Evolutionary conservation across 768 basidiomycete genomes (phyloP).

Genomic region (Hortiboletus campestris): DNA sequence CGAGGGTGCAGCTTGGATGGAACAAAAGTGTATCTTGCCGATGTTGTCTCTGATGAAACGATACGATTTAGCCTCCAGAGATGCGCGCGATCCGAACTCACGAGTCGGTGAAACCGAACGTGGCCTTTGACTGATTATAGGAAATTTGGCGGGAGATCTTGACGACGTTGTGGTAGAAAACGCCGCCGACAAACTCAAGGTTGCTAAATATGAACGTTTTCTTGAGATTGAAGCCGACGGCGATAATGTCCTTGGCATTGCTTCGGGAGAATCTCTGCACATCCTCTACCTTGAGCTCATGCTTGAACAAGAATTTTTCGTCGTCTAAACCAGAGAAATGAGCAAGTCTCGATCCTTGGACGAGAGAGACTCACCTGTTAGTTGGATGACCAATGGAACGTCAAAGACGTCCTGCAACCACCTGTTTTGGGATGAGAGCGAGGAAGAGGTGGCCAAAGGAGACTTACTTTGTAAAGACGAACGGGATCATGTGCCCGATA

Average conservation of each 20-base stretch:
- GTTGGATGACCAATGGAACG: slow-evolving; percentile 90
- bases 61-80: background rate
- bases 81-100: slow-evolving; percentile 40
- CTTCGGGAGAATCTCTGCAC: slow-evolving; percentile 75
- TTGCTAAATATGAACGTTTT: slow-evolving; percentile 98
- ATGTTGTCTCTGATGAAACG: slow-evolving; percentile 81
- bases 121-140: slow-evolving; percentile 88
- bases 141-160: slow-evolving; percentile 92
- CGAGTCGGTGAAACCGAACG: slow-evolving; percentile 97
- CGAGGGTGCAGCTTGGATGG: slow-evolving; percentile 93
- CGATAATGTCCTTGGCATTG: slow-evolving; percentile 96
- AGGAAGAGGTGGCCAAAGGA: background rate
- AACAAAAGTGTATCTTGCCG: slow-evolving; percentile 94
- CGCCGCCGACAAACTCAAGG: slow-evolving; percentile 84
- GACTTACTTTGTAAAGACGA: slow-evolving; percentile 91
- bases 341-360: background rate
- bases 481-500: slow-evolving; percentile 96
- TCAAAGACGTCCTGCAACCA: slow-evolving; percentile 98
- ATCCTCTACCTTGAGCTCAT: slow-evolving; percentile 87
- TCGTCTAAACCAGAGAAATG: slow-evolving; percentile 60
- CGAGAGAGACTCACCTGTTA: slow-evolving; percentile 64
- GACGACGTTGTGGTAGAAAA: slow-evolving; percentile 93
- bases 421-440: slow-evolving; percentile 38
- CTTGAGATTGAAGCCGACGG: slow-evolving; percentile 86
- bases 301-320: slow-evolving; percentile 98